These are phyloP conservation scores for Kernera saxatilis DNA, from an alignment of 345 rosid genomes.

Conservation along the genomic window DNA sequence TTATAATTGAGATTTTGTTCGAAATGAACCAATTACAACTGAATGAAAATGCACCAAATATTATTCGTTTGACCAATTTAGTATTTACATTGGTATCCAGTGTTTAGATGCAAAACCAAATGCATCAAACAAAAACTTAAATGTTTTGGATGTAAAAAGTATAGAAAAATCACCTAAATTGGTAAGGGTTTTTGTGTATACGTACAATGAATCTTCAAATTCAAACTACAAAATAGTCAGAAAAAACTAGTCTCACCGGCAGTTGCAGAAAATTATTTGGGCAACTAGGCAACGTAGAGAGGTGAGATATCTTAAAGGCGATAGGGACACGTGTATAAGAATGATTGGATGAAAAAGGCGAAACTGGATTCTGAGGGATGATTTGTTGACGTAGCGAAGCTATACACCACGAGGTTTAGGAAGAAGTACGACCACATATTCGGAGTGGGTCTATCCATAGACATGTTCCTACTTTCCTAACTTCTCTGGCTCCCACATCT, in stretches of 20 bases:
- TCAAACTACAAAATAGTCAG: not conserved
- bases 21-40: too few relatives aligned
- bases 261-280: constrained; percentile 7
- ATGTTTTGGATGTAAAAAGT: not conserved
- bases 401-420: constrained; percentile 13
- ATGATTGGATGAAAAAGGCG: not conserved
- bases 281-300: constrained; percentile 11
- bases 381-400: constrained; percentile 20
- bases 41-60: too few relatives aligned
- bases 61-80: too few relatives aligned
- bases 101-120: not conserved
- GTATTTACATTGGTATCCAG: not conserved
- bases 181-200: not conserved
- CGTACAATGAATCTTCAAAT: not conserved
- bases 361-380: constrained; percentile 14
- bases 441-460: constrained; percentile 8
- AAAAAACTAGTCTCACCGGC: constrained; percentile 15
- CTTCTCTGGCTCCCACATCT: constrained; percentile 19
- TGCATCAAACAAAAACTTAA: not conserved
- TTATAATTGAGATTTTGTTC: too few relatives aligned
- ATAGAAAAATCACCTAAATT: not conserved
- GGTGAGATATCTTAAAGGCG: constrained; percentile 9
- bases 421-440: constrained; percentile 26
- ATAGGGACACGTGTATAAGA: constrained; percentile 19
- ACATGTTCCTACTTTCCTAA: constrained; percentile 24